Evolutionary conservation across 1,284 basidiomycete genomes (phyloP).

Genomic region (Golubevia sp.): DNA sequence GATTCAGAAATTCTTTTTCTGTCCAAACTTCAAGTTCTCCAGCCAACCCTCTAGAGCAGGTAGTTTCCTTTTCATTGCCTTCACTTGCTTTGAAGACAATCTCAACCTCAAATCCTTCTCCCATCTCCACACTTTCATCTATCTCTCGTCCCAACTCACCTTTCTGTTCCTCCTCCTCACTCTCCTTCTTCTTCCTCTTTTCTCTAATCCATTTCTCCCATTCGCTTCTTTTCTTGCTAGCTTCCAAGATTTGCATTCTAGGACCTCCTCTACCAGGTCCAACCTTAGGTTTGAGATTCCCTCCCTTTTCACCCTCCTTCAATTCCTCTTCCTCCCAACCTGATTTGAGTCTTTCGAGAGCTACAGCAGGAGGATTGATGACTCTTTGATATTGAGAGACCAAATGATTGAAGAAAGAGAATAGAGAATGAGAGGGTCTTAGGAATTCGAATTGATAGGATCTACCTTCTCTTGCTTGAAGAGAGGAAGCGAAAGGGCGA

Average conservation of each 20-base stretch:
- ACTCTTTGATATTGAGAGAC: slow-evolving; percentile 95
- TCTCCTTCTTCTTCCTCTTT: slow-evolving; percentile 80
- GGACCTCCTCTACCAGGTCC: slow-evolving; percentile 77
- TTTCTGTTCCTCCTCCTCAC: slow-evolving; percentile 73
- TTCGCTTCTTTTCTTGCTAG: slow-evolving; percentile 71
- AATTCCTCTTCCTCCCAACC: slow-evolving; percentile 63
- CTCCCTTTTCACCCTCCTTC: slow-evolving; percentile 63
- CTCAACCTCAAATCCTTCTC: neutral
- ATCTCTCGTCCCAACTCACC: neutral
- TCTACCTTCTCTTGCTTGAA: slow-evolving; percentile 84
- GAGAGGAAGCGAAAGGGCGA: slow-evolving; percentile 78
- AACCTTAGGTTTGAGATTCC: slow-evolving; percentile 68
- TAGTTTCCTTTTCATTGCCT: no score
- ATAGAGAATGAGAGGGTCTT: slow-evolving; percentile 90
- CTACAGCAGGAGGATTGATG: slow-evolving; percentile 78
- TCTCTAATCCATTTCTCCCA: slow-evolving; percentile 86
- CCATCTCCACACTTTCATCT: no score
- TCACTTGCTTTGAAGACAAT: no score
- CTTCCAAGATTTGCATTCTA: no score
- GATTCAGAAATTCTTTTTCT: no score
- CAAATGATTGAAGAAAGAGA: slow-evolving; percentile 93
- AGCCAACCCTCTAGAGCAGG: no score
- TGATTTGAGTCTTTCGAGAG: slow-evolving; percentile 70
- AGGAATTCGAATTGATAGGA: slow-evolving; percentile 99
- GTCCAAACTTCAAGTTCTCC: no score